These are phyloP conservation scores for Pseudonitzschia multiseries DNA, from an alignment of 108 stramenopile species.

Conservation along the genomic window DNA sequence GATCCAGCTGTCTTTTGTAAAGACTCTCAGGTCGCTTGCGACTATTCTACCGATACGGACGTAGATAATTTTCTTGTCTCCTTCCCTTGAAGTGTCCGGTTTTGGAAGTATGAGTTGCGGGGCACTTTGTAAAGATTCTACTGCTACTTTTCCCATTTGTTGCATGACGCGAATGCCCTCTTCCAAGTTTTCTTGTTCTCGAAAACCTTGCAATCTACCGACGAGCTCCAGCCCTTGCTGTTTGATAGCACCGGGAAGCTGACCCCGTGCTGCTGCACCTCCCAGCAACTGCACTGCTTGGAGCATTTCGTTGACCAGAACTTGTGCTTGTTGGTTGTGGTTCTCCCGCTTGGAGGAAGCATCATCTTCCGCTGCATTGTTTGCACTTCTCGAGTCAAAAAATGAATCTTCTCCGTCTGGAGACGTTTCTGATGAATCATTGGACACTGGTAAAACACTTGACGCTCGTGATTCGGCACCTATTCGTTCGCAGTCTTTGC, in stretches of 20 bases:
- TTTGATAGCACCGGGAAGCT: conserved; percentile 30
- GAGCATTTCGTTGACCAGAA: conserved; percentile 52
- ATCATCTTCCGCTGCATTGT: neutral
- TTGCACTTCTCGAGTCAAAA: neutral
- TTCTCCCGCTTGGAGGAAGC: neutral
- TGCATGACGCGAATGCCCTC: conserved; percentile 51
- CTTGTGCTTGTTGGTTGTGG: conserved; percentile 38
- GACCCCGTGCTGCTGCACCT: conserved; percentile 46
- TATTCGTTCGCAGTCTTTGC: neutral
- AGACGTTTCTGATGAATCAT: neutral
- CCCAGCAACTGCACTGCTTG: conserved; percentile 45
- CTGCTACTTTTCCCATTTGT: conserved; percentile 48
- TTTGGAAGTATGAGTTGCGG: conserved; percentile 35
- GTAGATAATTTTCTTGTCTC: conserved; percentile 28
- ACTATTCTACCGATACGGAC: conserved; percentile 50
- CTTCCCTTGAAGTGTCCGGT: conserved; percentile 10
- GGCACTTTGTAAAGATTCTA: conserved; percentile 28
- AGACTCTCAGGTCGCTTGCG: conserved; percentile 48
- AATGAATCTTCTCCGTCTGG: neutral
- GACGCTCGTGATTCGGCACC: neutral
- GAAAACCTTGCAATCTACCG: conserved; percentile 34
- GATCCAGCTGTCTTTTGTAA: conserved; percentile 53
- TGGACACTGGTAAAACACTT: neutral
- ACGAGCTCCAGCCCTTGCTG: conserved; percentile 43
- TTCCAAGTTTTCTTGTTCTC: conserved; percentile 32